Evolutionary conservation across 1,139 yeast genomes (phyloP).

Genomic region (Pichia sp.): DNA sequence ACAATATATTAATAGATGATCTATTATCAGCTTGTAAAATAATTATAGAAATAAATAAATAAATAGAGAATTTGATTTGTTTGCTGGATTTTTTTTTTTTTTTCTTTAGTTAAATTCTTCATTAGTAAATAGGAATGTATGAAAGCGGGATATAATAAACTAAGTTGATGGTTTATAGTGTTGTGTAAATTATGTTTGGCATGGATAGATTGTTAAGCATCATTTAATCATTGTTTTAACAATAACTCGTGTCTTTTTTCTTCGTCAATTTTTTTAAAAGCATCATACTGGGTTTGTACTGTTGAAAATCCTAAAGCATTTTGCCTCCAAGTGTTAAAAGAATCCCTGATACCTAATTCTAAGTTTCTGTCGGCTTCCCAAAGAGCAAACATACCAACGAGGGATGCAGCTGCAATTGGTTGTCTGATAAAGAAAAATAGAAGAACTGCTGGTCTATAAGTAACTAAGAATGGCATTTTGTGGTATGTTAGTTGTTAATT

Average conservation of each 20-base stretch:
- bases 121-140: neutral
- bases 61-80: neutral
- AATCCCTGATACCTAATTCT: constrained; percentile 26
- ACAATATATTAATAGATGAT: neutral
- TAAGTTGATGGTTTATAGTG: neutral
- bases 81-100: neutral
- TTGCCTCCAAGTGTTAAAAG: constrained; percentile 25
- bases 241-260: constrained; percentile 23
- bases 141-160: neutral
- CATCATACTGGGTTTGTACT: constrained; percentile 22
- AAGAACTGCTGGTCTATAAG: constrained; percentile 31
- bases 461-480: constrained; percentile 25
- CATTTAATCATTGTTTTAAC: constrained; percentile 11
- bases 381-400: constrained; percentile 27
- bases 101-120: neutral
- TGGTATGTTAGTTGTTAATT: neutral
- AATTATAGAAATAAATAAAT: neutral
- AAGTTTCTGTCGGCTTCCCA: constrained; percentile 32
- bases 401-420: constrained; percentile 30
- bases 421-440: constrained; percentile 31
- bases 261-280: constrained; percentile 28
- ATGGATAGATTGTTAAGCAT: neutral
- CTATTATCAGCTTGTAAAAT: neutral
- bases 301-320: constrained; percentile 29
- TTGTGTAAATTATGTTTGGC: neutral